phyloP scores from a whole-genome alignment of 2,329 filamentous ascomycete species.

The Alternaria postmessia region DNA sequence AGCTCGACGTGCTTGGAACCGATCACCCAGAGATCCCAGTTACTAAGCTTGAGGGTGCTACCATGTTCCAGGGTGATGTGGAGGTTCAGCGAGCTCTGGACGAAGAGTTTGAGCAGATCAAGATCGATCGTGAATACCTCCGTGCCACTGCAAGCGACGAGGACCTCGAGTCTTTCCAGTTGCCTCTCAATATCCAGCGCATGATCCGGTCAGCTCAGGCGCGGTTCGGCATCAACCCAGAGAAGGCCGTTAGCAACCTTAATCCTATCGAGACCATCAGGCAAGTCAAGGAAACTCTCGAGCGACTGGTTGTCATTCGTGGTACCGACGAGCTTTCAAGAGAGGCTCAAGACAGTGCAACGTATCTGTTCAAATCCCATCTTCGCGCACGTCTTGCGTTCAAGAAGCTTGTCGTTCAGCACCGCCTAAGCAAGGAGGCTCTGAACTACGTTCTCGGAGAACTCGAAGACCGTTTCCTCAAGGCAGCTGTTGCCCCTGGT shows the following conservation, averaged over 20 bases:
- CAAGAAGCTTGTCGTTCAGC: conserved; percentile 87
- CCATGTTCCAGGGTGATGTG: conserved; percentile 86
- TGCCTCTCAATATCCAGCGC: conserved; percentile 89
- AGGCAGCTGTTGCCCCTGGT: conserved; percentile 85
- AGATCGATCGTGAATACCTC: conserved; percentile 76
- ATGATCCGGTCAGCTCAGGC: conserved; percentile 91
- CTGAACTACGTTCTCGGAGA: conserved; percentile 93
- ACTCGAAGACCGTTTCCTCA: conserved; percentile 85
- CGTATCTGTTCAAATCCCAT: conserved; percentile 89
- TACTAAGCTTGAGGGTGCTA: conserved; percentile 83
- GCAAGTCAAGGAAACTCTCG: conserved; percentile 76
- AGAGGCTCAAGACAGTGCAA: conserved; percentile 89
- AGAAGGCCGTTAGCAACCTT: conserved; percentile 84
- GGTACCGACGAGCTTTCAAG: conserved; percentile 81
- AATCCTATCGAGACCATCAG: conserved; percentile 88
- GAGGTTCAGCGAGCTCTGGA: conserved; percentile 87
- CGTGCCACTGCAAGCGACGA: conserved; percentile 72
- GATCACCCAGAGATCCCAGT: conserved; percentile 67
- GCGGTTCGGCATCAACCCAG: conserved; percentile 83
- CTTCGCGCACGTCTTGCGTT: conserved; percentile 88
- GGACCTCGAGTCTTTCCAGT: conserved; percentile 84
- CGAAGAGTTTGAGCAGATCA: conserved; percentile 82
- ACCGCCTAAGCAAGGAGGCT: conserved; percentile 87
- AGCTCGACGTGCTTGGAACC: conserved; percentile 86
- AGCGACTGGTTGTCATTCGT: conserved; percentile 83